Evolutionary conservation across 306 rosid species (phyloP), one percentile per base, ranked within the genome.

Genomic region (Dalbergia oliveri): DNA sequence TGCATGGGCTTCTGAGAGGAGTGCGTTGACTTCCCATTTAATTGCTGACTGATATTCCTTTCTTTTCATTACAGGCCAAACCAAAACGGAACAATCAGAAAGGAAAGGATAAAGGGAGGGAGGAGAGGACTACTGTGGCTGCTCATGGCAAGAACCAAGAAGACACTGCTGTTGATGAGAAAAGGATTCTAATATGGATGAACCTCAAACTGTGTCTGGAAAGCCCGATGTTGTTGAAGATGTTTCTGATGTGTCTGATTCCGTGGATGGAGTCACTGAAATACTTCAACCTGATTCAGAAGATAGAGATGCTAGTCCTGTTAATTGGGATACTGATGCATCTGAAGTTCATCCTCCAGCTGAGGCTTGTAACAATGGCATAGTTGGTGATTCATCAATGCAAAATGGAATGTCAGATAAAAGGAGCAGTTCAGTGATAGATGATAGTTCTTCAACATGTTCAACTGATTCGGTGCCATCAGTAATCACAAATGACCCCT

Each of bases 401-500:
- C 97, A 88, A 81, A 92, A 90, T 76, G 93, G 92, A 50, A 60
- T 80, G 34, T 80, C 90, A 41, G 98, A 92, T 49, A 96, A 87
- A 66, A 96, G 87, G 90, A 76, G 88, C 83, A 72, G 77, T 61
- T 87, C 83, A 3, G 83, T 84, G 33, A 84, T 96, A 90, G 99
- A 96, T 80, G 99, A 96, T 84, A 96, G 97, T 88, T 96, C 99
- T 81, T 96, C 99, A 75, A 96, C 98, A 16, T 93, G 99, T 79
- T 96, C 99, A 47, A 88, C 94, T 1, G 99, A 96, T 83, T 96
- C 99, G 9, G 84, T 93, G 76, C 98, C 94, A 15, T 93, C 99
- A 23, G 87, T 91, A 39, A 88, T 86, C 62, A 86, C 78, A 85
- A 92, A 81, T 81, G 98, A 87, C 45, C 80, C 89, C 49, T 85